Percentiles rank a stretch among this genome's conserved stretches.
Conservation (phyloP, 2,329 filamentous ascomycete genomes). For the Lachnellula willkommii region DNA sequence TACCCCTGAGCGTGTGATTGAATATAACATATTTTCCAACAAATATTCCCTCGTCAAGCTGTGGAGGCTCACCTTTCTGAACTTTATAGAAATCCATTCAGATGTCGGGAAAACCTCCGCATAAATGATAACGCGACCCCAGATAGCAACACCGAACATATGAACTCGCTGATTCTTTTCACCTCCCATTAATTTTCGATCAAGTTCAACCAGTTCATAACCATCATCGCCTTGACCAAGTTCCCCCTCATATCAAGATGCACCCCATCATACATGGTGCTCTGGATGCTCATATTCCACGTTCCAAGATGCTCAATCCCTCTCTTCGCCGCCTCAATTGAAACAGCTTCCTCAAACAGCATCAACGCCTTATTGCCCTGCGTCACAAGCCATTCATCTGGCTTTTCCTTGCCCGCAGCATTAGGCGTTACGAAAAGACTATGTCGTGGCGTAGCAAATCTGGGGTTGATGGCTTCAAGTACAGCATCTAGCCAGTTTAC, state of each 20-base stretch:
- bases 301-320: conserved; percentile 43
- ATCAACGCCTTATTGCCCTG: conserved; percentile 45
- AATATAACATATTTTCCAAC: too few relatives aligned
- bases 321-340: conserved; percentile 24
- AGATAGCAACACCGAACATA: too few relatives aligned
- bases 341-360: conserved; percentile 38
- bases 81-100: too few relatives aligned
- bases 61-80: too few relatives aligned
- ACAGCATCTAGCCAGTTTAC: conserved; percentile 38
- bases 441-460: conserved; percentile 15
- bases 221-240: conserved; percentile 45
- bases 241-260: conserved; percentile 45
- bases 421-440: conserved; percentile 40
- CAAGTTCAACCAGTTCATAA: conserved; percentile 43
- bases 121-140: too few relatives aligned
- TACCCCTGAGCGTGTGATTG: too few relatives aligned
- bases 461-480: conserved; percentile 26
- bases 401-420: conserved; percentile 41
- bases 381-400: conserved; percentile 40
- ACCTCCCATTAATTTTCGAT: neutral
- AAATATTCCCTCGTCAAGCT: too few relatives aligned
- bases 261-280: conserved; percentile 43
- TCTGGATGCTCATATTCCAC: conserved; percentile 47
- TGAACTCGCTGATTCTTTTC: too few relatives aligned
- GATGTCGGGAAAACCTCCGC: too few relatives aligned